These are phyloP conservation scores for Exophiala sp. DNA, from an alignment of 2,329 filamentous ascomycete genomes.

Conservation along the genomic window DNA sequence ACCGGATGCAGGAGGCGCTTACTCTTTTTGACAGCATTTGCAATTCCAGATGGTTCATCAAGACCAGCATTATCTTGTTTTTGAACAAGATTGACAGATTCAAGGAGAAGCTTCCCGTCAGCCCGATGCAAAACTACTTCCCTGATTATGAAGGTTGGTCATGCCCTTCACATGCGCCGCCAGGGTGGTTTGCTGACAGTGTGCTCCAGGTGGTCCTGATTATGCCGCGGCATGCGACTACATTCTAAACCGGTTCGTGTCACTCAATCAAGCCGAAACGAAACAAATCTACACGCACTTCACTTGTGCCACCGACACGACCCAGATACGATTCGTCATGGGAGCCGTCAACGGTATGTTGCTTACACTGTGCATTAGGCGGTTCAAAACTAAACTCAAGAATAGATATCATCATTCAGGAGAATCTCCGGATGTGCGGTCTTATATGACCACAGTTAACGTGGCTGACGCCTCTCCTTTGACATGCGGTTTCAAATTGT, in stretches of 20 bases:
- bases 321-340: conserved; percentile 99
- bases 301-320: conserved; percentile 96
- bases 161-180: neutral
- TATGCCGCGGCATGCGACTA: conserved; percentile 96
- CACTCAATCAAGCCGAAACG: conserved; percentile 96
- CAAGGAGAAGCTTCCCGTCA: conserved; percentile 67
- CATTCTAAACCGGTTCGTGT: conserved; percentile 97
- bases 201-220: conserved; percentile 68
- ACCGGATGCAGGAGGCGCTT: conserved; percentile 67
- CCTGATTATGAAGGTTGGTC: conserved; percentile 63
- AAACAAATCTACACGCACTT: conserved; percentile 99
- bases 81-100: conserved; percentile 71
- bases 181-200: neutral
- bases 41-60: conserved; percentile 67
- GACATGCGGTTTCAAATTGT: neutral
- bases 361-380: neutral
- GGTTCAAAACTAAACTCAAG: conserved; percentile 40
- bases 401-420: conserved; percentile 99
- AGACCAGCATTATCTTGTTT: conserved; percentile 67
- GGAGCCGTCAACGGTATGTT: conserved; percentile 90
- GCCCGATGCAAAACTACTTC: conserved; percentile 71
- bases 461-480: neutral
- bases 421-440: conserved; percentile 94
- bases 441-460: conserved; percentile 60
- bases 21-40: conserved; percentile 67